These are phyloP conservation scores for Urochloa ruziziensis DNA, from an alignment of 176 grass and related monocot species.

Conservation along the genomic window DNA sequence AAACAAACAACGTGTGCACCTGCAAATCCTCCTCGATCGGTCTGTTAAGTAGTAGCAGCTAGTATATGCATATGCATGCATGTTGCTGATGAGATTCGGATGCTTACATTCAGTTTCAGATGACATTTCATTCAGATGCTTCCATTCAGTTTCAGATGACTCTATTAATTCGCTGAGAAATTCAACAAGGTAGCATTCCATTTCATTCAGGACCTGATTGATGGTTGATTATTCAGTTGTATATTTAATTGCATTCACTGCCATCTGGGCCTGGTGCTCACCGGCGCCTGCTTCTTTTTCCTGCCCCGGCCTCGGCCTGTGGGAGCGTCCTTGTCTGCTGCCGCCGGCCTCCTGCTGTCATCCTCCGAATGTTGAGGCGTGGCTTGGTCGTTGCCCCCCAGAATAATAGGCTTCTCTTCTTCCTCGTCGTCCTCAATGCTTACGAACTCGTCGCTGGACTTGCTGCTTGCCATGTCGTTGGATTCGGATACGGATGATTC, in stretches of 20 bases:
- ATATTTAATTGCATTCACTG: constrained; percentile 4
- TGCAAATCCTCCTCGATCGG: no score
- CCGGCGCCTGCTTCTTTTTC: constrained; percentile 3
- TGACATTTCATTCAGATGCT: neutral
- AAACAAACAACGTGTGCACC: no score
- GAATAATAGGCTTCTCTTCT: neutral
- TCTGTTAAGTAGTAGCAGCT: neutral
- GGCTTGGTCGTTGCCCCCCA: neutral
- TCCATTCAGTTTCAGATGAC: neutral
- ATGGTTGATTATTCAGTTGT: no score
- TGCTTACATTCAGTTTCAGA: neutral
- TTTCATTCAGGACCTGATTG: no score
- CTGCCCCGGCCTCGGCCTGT: neutral
- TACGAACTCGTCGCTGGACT: constrained; percentile 39
- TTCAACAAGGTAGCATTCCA: no score
- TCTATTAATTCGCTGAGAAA: no score
- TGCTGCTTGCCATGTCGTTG: neutral
- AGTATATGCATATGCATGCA: neutral
- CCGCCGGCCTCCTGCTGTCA: neutral
- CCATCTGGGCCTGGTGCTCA: constrained; percentile 38
- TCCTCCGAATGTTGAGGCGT: neutral
- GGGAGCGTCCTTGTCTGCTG: neutral
- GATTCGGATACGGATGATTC: neutral
- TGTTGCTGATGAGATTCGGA: neutral
- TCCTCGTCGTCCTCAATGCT: constrained; percentile 26